Conservation (phyloP, 2,329 filamentous ascomycete species). For the Aspergillus ochraceoroseus region DNA sequence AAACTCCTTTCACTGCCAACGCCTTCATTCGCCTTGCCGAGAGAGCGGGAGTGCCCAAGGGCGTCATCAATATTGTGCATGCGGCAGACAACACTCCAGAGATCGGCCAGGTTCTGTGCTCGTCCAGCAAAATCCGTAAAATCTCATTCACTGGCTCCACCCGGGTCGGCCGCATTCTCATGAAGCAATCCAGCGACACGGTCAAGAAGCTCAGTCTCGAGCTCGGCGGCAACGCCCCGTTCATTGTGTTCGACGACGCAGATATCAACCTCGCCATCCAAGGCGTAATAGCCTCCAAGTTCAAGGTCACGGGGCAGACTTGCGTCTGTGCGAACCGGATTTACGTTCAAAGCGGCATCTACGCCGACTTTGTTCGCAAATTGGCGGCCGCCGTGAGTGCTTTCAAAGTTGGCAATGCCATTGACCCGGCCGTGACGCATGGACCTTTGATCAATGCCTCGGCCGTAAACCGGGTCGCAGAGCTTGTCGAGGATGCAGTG, state of each 20-base stretch:
- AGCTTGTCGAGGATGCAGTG: conserved; percentile 58
- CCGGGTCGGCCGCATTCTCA: conserved; percentile 9
- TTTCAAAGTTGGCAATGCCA: conserved; percentile 10
- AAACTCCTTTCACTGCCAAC: conserved; percentile 60
- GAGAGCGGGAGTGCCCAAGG: conserved; percentile 32
- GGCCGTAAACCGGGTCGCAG: conserved; percentile 48
- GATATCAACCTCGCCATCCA: conserved; percentile 44
- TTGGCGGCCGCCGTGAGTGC: conserved; percentile 3
- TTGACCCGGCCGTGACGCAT: conserved; percentile 2
- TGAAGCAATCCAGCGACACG: conserved; percentile 40
- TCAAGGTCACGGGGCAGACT: conserved; percentile 13
- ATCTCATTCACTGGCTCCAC: conserved; percentile 16
- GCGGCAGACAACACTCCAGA: conserved; percentile 8
- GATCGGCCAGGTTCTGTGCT: conserved; percentile 10
- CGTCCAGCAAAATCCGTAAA: conserved; percentile 8
- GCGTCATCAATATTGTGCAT: conserved; percentile 22
- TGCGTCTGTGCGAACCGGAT: conserved; percentile 16
- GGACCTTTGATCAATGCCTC: conserved; percentile 12
- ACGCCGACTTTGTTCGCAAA: conserved; percentile 5
- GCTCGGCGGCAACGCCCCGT: conserved; percentile 58
- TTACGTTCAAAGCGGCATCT: conserved; percentile 13
- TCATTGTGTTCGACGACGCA: conserved; percentile 58
- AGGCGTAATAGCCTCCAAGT: conserved; percentile 10
- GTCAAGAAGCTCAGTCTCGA: conserved; percentile 59
- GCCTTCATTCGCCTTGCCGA: conserved; percentile 39